phyloP scores from a whole-genome alignment of 75 land plant species.

The Cryptomeria japonica region DNA sequence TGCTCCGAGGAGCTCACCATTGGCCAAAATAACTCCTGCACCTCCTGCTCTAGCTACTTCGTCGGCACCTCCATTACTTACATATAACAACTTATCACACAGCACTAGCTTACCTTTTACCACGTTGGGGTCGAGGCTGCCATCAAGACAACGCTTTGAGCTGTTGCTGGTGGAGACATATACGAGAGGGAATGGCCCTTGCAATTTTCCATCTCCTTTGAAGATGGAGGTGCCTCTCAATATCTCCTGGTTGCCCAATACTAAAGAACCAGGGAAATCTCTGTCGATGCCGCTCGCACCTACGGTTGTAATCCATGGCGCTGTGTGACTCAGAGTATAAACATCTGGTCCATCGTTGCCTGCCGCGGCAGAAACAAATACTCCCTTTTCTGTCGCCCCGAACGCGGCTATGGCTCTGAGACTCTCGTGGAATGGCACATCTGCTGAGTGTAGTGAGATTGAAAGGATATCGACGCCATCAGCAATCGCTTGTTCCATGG shows the following conservation, averaged over 20 bases:
- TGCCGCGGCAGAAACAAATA: too few relatives aligned
- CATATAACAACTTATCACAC: too few relatives aligned
- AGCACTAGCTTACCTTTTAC: too few relatives aligned
- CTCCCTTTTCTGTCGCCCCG: too few relatives aligned
- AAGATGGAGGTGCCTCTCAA: background rate
- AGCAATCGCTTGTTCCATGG: conserved; percentile 33
- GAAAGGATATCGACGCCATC: conserved; percentile 57
- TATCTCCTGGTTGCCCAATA: background rate
- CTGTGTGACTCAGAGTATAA: conserved; percentile 16
- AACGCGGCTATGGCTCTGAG: conserved; percentile 25
- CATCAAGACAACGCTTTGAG: conserved; percentile 7
- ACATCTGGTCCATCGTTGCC: conserved; percentile 26
- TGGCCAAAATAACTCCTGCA: conserved; percentile 1
- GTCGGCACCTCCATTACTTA: conserved; percentile 19
- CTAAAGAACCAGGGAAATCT: background rate
- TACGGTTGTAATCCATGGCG: conserved; percentile 43
- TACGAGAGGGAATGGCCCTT: too few relatives aligned
- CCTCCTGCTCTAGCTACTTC: conserved; percentile 60
- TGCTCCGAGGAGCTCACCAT: background rate
- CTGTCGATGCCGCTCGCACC: conserved; percentile 34
- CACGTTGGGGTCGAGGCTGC: too few relatives aligned
- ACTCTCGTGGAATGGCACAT: conserved; percentile 1
- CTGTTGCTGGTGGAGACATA: too few relatives aligned
- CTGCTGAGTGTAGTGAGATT: conserved; percentile 20
- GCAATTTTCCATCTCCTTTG: too few relatives aligned